These are phyloP conservation scores for Ganoderma lingzhi DNA, from an alignment of 1,284 basidiomycete species.

Conservation along the genomic window DNA sequence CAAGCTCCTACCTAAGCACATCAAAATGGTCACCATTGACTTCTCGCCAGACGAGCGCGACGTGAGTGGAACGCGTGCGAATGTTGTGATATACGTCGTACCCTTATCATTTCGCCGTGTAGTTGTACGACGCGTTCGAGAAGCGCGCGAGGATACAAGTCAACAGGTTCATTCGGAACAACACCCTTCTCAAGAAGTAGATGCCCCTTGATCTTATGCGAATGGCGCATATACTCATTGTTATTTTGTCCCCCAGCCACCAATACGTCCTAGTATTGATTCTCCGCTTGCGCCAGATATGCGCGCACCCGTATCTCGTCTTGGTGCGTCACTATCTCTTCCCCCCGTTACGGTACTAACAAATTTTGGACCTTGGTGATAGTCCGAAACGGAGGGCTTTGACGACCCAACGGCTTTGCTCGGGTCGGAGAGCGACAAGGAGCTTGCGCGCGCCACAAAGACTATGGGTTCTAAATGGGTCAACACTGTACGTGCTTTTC, in stretches of 20 bases:
- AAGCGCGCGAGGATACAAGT: constrained; percentile 58
- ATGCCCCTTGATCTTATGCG: constrained; percentile 30
- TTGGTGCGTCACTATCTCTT: constrained; percentile 48
- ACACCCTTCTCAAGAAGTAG: constrained; percentile 69
- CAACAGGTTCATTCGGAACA: constrained; percentile 63
- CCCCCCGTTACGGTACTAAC: neutral
- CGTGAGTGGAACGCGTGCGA: constrained; percentile 44
- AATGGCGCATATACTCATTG: constrained; percentile 4
- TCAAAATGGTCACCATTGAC: constrained; percentile 62
- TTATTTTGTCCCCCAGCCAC: constrained; percentile 12
- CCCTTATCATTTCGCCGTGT: neutral
- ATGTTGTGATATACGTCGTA: neutral
- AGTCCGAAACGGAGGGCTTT: constrained; percentile 52
- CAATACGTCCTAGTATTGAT: constrained; percentile 46
- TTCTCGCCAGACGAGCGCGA: constrained; percentile 72
- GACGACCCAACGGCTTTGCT: constrained; percentile 60
- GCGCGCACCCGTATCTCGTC: constrained; percentile 71
- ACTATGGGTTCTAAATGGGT: constrained; percentile 65
- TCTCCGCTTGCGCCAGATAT: constrained; percentile 71
- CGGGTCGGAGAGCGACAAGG: constrained; percentile 52
- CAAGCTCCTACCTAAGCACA: constrained; percentile 64
- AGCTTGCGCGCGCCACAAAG: constrained; percentile 61
- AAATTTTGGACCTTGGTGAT: neutral
- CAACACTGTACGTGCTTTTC: constrained; percentile 47
- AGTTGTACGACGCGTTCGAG: constrained; percentile 72